Evolutionary conservation across 768 basidiomycete species (phyloP).

Genomic region (Imleria badia): DNA sequence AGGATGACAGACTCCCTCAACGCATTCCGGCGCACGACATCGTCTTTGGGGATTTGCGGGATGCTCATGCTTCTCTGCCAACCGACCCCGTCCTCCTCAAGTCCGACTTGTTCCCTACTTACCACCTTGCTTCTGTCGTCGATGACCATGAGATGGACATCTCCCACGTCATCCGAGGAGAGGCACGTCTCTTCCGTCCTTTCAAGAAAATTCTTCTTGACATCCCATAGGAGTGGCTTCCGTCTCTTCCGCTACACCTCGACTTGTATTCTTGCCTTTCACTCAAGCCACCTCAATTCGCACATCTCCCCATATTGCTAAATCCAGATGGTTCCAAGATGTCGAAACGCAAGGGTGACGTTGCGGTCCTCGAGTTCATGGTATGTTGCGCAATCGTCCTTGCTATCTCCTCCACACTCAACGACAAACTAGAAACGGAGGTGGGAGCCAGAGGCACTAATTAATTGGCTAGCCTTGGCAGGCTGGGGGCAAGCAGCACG

Average conservation of each 20-base stretch:
- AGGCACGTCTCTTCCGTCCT: constrained; percentile 47
- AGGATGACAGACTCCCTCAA: constrained; percentile 60
- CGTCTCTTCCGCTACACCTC: constrained; percentile 88
- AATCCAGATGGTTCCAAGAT: constrained; percentile 93
- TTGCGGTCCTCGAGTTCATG: constrained; percentile 82
- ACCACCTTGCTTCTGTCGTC: constrained; percentile 93
- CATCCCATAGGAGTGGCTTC: constrained; percentile 83
- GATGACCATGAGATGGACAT: constrained; percentile 97
- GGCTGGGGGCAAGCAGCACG: constrained; percentile 77
- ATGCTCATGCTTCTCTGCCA: constrained; percentile 73
- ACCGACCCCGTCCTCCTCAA: constrained; percentile 94
- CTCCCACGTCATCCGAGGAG: constrained; percentile 92
- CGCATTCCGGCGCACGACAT: constrained; percentile 59
- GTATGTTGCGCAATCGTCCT: constrained; percentile 40
- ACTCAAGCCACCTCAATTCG: constrained; percentile 75
- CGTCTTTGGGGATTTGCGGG: constrained; percentile 72
- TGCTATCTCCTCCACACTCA: not conserved
- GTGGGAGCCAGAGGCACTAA: constrained; percentile 85
- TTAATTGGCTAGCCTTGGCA: constrained; percentile 94
- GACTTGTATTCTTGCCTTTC: constrained; percentile 82
- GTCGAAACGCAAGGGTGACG: constrained; percentile 92
- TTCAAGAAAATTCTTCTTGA: not conserved
- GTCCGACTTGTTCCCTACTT: constrained; percentile 91
- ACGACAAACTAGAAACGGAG: constrained; percentile 58
- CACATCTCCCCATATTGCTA: constrained; percentile 86